These are phyloP conservation scores for Cucumis hystrix DNA, from an alignment of 306 rosid genomes.

Conservation along the genomic window DNA sequence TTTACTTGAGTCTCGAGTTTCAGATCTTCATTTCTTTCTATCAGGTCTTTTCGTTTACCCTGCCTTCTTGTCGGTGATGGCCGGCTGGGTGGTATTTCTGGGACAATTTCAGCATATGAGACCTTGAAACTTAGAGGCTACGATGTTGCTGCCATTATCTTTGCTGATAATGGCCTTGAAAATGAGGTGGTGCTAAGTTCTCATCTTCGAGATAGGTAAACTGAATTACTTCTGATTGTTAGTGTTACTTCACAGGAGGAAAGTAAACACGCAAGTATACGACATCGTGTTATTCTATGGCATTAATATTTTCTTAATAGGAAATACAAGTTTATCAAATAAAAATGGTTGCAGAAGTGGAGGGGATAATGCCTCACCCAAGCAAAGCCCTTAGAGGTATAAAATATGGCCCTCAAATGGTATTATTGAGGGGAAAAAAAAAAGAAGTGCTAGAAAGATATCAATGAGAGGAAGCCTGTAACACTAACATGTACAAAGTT, in stretches of 20 bases:
- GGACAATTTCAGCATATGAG: slow-evolving; percentile 89
- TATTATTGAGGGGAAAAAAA: not conserved
- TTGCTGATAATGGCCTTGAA: slow-evolving; percentile 77
- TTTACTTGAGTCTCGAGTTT: not conserved
- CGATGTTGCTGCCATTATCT: slow-evolving; percentile 63
- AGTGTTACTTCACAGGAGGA: not conserved
- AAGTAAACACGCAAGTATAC: not conserved
- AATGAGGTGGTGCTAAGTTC: slow-evolving; percentile 69
- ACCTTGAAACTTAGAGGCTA: slow-evolving; percentile 75
- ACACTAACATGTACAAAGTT: not conserved
- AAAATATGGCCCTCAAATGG: not conserved
- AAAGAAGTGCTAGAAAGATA: not conserved
- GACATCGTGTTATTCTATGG: not conserved
- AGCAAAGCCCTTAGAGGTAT: not conserved
- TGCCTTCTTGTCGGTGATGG: slow-evolving; percentile 92
- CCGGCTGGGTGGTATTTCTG: slow-evolving; percentile 80
- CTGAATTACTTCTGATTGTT: not conserved
- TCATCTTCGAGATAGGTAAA: slow-evolving; percentile 61
- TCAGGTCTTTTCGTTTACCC: slow-evolving; percentile 83
- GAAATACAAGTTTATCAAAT: not conserved
- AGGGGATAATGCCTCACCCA: not conserved
- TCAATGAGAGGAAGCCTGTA: not conserved
- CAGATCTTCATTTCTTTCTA: slow-evolving; percentile 4
- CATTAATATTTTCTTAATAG: not conserved
- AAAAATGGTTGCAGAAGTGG: not conserved